These are phyloP conservation scores for Rubia peregrina DNA, from an alignment of 305 asterid species.

Conservation along the genomic window DNA sequence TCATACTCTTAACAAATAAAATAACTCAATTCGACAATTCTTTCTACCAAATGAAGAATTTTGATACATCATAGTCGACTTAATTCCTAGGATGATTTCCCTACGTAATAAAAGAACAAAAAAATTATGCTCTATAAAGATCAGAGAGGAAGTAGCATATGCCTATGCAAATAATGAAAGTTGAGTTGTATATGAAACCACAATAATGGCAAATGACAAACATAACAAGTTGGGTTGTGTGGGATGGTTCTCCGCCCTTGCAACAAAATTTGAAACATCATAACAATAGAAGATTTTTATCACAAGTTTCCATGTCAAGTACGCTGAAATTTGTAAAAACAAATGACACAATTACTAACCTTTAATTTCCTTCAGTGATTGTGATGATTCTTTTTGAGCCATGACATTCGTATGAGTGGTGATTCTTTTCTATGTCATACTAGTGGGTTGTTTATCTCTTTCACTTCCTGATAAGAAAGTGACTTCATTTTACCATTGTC, in stretches of 20 bases:
- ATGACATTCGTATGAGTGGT: slow-evolving; percentile 2
- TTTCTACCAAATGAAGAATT: neutral
- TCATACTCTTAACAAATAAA: neutral
- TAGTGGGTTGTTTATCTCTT: neutral
- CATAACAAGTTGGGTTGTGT: too few relatives aligned
- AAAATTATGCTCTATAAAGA: neutral
- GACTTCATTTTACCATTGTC: slow-evolving; percentile 10
- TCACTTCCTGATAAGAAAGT: slow-evolving; percentile 15
- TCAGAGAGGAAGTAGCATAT: neutral
- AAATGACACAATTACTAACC: slow-evolving; percentile 8
- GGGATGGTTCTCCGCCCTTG: too few relatives aligned
- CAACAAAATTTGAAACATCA: too few relatives aligned
- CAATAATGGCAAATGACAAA: too few relatives aligned
- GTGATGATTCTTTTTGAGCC: neutral
- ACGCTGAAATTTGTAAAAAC: neutral
- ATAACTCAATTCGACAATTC: neutral
- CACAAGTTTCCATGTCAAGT: neutral
- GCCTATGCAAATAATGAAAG: too few relatives aligned
- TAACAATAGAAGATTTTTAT: neutral
- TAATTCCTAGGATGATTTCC: too few relatives aligned
- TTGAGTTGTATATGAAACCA: too few relatives aligned
- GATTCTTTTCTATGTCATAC: neutral
- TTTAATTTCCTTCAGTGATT: neutral
- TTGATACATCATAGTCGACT: too few relatives aligned
- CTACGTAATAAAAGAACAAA: too few relatives aligned